phyloP scores from a whole-genome alignment of 805 yeast species.

The Metschnikowia proteae region DNA sequence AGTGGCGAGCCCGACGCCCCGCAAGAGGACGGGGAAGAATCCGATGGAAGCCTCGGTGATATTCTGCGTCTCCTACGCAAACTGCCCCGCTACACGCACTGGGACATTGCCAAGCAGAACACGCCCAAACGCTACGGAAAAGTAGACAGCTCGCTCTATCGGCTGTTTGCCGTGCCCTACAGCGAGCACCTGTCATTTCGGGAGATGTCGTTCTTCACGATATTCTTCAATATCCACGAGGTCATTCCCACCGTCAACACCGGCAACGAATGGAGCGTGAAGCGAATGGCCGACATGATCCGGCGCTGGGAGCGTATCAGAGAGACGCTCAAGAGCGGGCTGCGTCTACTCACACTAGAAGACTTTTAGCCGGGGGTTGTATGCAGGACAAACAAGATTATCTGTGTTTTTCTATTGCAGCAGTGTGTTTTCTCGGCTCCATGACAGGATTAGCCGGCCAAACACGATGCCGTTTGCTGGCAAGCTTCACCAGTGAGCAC shows the following conservation, averaged over 20 bases:
- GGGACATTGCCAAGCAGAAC: conserved; percentile 31
- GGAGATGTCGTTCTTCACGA: conserved; percentile 68
- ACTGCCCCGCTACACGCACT: conserved; percentile 21
- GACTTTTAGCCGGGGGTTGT: conserved; percentile 12
- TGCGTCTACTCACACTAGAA: conserved; percentile 14
- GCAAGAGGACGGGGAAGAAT: not conserved
- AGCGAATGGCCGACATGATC: conserved; percentile 32
- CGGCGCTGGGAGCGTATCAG: conserved; percentile 25
- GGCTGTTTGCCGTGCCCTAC: conserved; percentile 72
- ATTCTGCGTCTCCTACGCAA: conserved; percentile 13
- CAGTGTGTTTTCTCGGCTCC: too few relatives aligned
- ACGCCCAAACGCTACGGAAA: conserved; percentile 15
- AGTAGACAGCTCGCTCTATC: conserved; percentile 27
- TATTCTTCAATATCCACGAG: conserved; percentile 44
- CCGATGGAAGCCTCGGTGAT: not conserved
- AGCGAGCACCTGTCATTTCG: conserved; percentile 91
- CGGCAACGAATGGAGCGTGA: conserved; percentile 22
- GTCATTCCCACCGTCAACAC: conserved; percentile 79
- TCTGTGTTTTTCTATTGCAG: too few relatives aligned
- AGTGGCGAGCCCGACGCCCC: conserved; percentile 7
- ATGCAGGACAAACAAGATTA: not conserved
- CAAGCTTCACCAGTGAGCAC: too few relatives aligned
- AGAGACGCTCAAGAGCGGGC: not conserved
- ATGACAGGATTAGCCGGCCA: too few relatives aligned
- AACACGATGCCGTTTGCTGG: too few relatives aligned